phyloP scores from a whole-genome alignment of 1,139 yeast genomes.

The Ashbya aceris region DNA sequence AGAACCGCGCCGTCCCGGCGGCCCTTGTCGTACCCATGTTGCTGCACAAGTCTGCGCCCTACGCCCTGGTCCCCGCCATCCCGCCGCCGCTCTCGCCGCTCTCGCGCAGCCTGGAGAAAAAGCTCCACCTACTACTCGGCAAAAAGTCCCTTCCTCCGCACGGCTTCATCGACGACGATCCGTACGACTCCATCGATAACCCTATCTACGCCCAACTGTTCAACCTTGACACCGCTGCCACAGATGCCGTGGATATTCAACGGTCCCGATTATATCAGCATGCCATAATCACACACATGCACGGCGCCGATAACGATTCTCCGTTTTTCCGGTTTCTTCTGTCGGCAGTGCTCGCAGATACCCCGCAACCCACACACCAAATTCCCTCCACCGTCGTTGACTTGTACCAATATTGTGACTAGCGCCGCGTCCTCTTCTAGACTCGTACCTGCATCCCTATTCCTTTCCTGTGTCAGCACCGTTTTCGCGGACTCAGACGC shows the following conservation, averaged over 20 bases:
- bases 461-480: neutral
- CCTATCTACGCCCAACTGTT: conserved; percentile 6
- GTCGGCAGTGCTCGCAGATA: neutral
- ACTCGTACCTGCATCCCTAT: neutral
- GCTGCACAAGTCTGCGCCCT: conserved; percentile 10
- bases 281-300: conserved; percentile 8
- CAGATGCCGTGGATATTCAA: conserved; percentile 13
- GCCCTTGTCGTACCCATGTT: conserved; percentile 16
- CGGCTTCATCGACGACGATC: conserved; percentile 13
- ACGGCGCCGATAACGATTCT: neutral
- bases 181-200: conserved; percentile 15
- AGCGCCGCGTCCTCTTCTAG: no score
- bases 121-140: neutral
- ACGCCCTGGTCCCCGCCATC: neutral
- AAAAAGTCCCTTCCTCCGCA: neutral
- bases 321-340: neutral
- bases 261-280: conserved; percentile 14
- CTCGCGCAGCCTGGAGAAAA: neutral
- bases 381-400: neutral
- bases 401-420: neutral
- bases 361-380: neutral
- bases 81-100: neutral
- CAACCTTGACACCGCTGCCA: neutral
- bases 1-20: conserved; percentile 14
- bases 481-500: no score